These are phyloP conservation scores for Trifolium pratense DNA, from an alignment of 306 rosid genomes.

Conservation along the genomic window DNA sequence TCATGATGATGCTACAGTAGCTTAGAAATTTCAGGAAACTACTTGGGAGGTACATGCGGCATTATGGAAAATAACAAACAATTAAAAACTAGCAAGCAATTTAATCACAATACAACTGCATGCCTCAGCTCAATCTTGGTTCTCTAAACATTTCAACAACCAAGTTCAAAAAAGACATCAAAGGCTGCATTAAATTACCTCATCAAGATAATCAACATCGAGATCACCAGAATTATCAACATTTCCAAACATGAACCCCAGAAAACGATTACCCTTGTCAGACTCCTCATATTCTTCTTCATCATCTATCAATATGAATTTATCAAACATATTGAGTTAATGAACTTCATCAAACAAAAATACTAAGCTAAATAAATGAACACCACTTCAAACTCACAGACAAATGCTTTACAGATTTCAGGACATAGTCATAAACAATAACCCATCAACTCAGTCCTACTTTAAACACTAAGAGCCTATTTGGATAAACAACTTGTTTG, in stretches of 20 bases:
- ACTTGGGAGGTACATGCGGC: background rate
- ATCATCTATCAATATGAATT: conserved; percentile 57
- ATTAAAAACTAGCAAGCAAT: background rate
- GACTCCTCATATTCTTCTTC: conserved; percentile 84
- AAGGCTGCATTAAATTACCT: conserved; percentile 58
- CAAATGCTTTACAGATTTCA: background rate
- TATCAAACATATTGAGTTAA: conserved; percentile 29
- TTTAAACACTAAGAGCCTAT: background rate
- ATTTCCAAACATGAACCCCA: conserved; percentile 97
- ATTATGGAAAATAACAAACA: conserved; percentile 31
- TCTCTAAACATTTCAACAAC: conserved; percentile 13
- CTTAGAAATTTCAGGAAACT: conserved; percentile 13
- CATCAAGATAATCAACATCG: conserved; percentile 93
- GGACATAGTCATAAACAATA: conserved; percentile 14
- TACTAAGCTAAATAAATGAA: conserved; percentile 19
- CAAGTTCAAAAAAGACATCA: conserved; percentile 34
- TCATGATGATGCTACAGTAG: conserved; percentile 4
- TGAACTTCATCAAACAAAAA: conserved; percentile 33
- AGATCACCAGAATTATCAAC: conserved; percentile 95
- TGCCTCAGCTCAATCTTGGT: conserved; percentile 33
- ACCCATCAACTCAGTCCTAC: conserved; percentile 14
- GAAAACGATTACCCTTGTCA: conserved; percentile 73
- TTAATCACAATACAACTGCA: conserved; percentile 3
- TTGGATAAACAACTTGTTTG: too few relatives aligned
- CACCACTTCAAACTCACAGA: background rate